Conservation (phyloP, 164 flowering plant species). For the Pachysandra terminalis region DNA sequence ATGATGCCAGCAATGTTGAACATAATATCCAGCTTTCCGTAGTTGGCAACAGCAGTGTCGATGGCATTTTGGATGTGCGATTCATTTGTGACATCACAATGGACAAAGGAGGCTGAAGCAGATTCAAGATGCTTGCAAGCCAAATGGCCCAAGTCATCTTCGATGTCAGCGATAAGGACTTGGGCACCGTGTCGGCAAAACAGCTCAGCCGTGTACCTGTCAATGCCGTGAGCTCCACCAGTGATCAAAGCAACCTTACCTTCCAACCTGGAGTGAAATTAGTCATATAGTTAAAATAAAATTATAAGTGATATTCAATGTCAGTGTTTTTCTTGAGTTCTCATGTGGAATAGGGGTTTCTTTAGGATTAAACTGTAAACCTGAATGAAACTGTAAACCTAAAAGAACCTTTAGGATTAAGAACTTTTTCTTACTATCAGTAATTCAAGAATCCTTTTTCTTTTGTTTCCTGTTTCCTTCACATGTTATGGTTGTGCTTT, state of each 20-base stretch:
- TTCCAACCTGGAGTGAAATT: slow-evolving; percentile 6
- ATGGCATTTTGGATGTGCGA: slow-evolving; percentile 21
- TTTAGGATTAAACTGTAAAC: too few species aligned
- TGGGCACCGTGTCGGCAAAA: slow-evolving; percentile 16
- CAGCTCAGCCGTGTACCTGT: slow-evolving; percentile 30
- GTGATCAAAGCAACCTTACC: slow-evolving; percentile 28
- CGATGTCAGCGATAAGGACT: slow-evolving; percentile 5
- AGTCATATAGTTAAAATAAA: neutral
- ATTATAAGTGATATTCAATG: too few species aligned
- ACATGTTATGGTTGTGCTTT: too few species aligned
- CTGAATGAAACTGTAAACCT: too few species aligned
- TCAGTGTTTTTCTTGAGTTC: neutral
- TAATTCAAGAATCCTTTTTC: too few species aligned
- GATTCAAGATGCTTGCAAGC: neutral
- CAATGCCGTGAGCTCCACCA: slow-evolving; percentile 45
- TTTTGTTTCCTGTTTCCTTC: too few species aligned
- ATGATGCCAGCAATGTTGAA: slow-evolving; percentile 7
- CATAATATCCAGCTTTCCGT: slow-evolving; percentile 10
- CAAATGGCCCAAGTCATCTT: neutral
- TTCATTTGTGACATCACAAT: slow-evolving; percentile 27
- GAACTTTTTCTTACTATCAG: too few species aligned
- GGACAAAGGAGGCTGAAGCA: slow-evolving; percentile 10
- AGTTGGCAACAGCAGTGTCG: slow-evolving; percentile 10
- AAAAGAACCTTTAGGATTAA: too few species aligned
- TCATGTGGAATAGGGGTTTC: too few species aligned